These are phyloP conservation scores for Ogataea paradorogensis DNA, from an alignment of 805 yeast species.

Conservation along the genomic window DNA sequence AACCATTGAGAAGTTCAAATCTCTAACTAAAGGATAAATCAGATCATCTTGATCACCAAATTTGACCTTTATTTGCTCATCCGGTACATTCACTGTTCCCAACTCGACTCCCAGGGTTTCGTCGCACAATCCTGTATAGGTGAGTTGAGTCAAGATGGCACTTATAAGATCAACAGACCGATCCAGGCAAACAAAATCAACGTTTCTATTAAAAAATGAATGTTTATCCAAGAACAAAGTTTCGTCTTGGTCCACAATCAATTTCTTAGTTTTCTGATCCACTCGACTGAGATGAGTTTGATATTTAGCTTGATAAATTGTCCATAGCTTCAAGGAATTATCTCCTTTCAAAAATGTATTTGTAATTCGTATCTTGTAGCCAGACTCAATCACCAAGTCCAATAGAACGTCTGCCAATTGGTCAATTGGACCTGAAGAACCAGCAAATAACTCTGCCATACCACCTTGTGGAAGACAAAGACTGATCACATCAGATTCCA, in stretches of 20 bases:
- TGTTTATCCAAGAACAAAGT: constrained; percentile 33
- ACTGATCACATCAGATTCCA: constrained; percentile 42
- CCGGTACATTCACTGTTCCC: constrained; percentile 30
- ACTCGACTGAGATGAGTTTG: constrained; percentile 30
- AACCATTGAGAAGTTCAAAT: constrained; percentile 73
- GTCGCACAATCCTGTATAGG: constrained; percentile 78
- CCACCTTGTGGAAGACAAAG: constrained; percentile 38
- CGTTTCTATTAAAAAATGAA: constrained; percentile 40
- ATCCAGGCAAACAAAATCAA: constrained; percentile 76
- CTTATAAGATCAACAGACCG: constrained; percentile 72
- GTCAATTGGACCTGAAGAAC: constrained; percentile 46
- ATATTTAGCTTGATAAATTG: constrained; percentile 35
- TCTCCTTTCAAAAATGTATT: constrained; percentile 61
- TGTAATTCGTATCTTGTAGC: constrained; percentile 45
- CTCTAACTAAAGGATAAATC: constrained; percentile 50
- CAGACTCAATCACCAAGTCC: constrained; percentile 39
- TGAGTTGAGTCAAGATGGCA: constrained; percentile 70
- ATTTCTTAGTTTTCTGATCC: constrained; percentile 34
- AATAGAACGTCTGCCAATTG: constrained; percentile 49
- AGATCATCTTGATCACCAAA: constrained; percentile 41
- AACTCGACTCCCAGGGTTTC: constrained; percentile 57
- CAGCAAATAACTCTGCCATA: constrained; percentile 41
- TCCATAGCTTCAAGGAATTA: constrained; percentile 47
- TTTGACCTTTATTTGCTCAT: constrained; percentile 18
- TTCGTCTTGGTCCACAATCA: constrained; percentile 33